Evolutionary conservation across 768 basidiomycete species (phyloP).

Genomic region (Lactifluus echinatus): DNA sequence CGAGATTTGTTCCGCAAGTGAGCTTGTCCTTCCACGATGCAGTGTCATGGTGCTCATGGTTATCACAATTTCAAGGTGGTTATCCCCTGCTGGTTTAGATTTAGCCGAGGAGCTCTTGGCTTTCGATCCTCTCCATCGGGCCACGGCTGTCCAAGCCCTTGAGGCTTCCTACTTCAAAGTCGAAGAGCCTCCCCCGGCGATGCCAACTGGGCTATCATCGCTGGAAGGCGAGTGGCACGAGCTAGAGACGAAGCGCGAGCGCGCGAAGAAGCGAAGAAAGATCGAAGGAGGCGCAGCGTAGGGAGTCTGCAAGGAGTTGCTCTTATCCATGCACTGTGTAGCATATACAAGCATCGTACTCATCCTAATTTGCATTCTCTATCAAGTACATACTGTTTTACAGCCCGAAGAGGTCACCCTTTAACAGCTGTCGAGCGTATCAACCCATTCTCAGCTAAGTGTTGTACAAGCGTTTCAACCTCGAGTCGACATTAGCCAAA

Average conservation of each 20-base stretch:
- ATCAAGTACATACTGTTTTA: slow-evolving; percentile 9
- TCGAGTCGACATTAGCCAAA: slow-evolving; percentile 25
- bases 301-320: slow-evolving; percentile 14
- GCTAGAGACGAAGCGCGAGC: slow-evolving; percentile 87
- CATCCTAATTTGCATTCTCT: slow-evolving; percentile 15
- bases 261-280: slow-evolving; percentile 71
- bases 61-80: slow-evolving; percentile 46
- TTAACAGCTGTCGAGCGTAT: slow-evolving; percentile 32
- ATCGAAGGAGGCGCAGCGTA: slow-evolving; percentile 32
- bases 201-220: slow-evolving; percentile 71
- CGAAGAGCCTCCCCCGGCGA: slow-evolving; percentile 66
- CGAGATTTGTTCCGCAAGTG: slow-evolving; percentile 82
- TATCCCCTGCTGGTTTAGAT: slow-evolving; percentile 80
- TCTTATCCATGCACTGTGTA: slow-evolving; percentile 25
- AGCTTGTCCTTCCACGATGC: slow-evolving; percentile 18
- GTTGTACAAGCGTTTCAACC: slow-evolving; percentile 86
- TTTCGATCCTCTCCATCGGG: slow-evolving; percentile 72
- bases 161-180: slow-evolving; percentile 74
- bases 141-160: slow-evolving; percentile 74
- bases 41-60: not conserved
- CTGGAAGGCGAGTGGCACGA: slow-evolving; percentile 98
- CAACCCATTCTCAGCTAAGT: slow-evolving; percentile 65
- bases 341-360: slow-evolving; percentile 21
- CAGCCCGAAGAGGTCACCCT: slow-evolving; percentile 3
- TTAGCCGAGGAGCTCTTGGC: slow-evolving; percentile 74